A percentile compares a stretch with the other conserved stretches of the same genome.
Evolutionary conservation across 176 grass and related monocot species (phyloP).

Genomic region (Lolium multiflorum): DNA sequence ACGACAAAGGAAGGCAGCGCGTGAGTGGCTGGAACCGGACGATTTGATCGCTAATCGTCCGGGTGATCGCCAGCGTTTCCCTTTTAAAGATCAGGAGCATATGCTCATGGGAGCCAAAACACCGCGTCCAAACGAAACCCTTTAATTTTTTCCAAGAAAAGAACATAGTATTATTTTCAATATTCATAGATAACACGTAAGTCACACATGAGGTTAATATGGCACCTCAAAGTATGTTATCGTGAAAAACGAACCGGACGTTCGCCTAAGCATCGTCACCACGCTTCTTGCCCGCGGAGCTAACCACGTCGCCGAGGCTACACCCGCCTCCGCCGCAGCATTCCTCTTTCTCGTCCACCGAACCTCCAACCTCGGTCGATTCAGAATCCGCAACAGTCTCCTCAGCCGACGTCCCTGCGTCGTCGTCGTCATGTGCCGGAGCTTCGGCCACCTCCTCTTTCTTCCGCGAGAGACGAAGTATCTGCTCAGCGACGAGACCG

Average conservation of each 20-base stretch:
- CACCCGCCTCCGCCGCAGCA: not conserved
- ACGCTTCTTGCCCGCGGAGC: not conserved
- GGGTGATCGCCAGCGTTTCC: no score
- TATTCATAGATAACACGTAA: not conserved
- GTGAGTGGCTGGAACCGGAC: no score
- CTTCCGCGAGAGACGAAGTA: not conserved
- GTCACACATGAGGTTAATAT: not conserved
- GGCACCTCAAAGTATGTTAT: not conserved
- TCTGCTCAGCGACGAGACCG: slow-evolving; percentile 12
- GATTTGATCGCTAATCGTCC: no score
- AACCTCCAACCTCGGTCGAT: not conserved
- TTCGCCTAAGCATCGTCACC: not conserved
- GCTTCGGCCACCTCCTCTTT: not conserved
- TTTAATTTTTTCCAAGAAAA: no score
- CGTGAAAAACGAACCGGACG: not conserved
- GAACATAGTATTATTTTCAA: not conserved
- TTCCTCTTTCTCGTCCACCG: not conserved
- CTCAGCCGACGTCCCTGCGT: not conserved
- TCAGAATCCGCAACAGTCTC: not conserved
- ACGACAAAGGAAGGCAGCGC: no score
- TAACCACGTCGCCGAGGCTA: not conserved
- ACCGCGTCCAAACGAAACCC: no score
- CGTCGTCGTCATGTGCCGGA: not conserved
- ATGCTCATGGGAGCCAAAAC: no score
- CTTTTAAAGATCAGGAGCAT: no score